Percentiles rank a stretch among this genome's conserved stretches.
Conservation (phyloP, 805 yeast genomes). For the Metschnikowia lunata region DNA sequence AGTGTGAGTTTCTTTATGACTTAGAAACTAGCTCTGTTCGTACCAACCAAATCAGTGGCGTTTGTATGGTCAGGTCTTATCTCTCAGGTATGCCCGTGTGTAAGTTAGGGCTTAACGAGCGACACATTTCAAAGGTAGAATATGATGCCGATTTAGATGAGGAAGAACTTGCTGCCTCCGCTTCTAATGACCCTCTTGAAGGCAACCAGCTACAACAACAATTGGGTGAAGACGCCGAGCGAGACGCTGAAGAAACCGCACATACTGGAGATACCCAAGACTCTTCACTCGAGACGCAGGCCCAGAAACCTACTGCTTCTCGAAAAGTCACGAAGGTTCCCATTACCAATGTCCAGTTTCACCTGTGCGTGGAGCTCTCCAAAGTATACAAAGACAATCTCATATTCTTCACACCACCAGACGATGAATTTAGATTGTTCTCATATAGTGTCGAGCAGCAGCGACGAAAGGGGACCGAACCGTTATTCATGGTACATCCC, state of each 20-base stretch:
- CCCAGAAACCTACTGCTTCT: neutral
- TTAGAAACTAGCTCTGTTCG: constrained; percentile 24
- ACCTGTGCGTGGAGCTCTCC: constrained; percentile 72
- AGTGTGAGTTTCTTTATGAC: constrained; percentile 34
- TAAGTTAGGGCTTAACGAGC: constrained; percentile 39
- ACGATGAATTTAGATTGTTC: constrained; percentile 41
- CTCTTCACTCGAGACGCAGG: neutral
- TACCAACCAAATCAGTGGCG: constrained; percentile 32
- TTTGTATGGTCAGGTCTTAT: constrained; percentile 33
- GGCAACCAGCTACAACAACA: constrained; percentile 12
- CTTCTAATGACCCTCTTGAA: neutral
- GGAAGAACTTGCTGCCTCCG: constrained; percentile 9
- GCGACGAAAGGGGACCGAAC: constrained; percentile 33
- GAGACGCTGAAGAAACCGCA: neutral
- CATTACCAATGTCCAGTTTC: constrained; percentile 37
- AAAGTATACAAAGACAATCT: constrained; percentile 63
- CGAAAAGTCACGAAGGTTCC: constrained; percentile 22
- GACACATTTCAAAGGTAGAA: constrained; percentile 31
- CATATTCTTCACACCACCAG: constrained; percentile 84
- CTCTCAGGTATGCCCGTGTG: constrained; percentile 44
- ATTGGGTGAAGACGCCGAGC: constrained; percentile 7
- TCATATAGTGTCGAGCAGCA: constrained; percentile 41
- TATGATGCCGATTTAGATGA: constrained; percentile 15
- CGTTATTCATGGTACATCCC: constrained; percentile 43
- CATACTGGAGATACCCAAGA: neutral